A percentile compares a stretch with the other conserved stretches of the same genome.
Evolutionary conservation across 345 rosid species (phyloP).

Genomic region (Bretschneidera sinensis): DNA sequence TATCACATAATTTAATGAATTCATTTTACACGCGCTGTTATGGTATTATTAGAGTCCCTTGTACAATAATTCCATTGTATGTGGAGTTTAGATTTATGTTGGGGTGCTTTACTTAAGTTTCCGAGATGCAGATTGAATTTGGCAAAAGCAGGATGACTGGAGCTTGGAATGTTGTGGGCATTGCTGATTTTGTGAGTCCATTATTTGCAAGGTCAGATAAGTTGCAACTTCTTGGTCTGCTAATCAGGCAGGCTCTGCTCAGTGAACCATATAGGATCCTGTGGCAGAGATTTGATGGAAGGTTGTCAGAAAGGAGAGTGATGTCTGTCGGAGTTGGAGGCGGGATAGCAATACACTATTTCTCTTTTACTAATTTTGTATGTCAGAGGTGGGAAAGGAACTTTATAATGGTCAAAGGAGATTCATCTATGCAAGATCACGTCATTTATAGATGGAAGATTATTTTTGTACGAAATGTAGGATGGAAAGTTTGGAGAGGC

Average conservation of each 20-base stretch:
- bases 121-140: slow-evolving; percentile 36
- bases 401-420: neutral
- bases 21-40: neutral
- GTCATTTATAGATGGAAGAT: neutral
- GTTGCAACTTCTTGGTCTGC: slow-evolving; percentile 7
- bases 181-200: slow-evolving; percentile 20
- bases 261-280: slow-evolving; percentile 8
- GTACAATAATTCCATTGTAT: slow-evolving; percentile 6
- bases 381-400: slow-evolving; percentile 6
- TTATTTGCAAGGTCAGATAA: slow-evolving; percentile 19
- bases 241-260: neutral
- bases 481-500: neutral
- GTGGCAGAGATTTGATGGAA: slow-evolving; percentile 11
- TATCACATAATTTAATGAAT: neutral
- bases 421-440: neutral
- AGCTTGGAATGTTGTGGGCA: slow-evolving; percentile 27
- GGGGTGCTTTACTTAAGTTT: slow-evolving; percentile 38
- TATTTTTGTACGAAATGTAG: too few species aligned
- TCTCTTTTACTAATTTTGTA: neutral
- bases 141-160: slow-evolving; percentile 29
- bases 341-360: slow-evolving; percentile 10
- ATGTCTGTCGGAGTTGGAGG: slow-evolving; percentile 3
- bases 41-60: neutral
- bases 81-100: slow-evolving; percentile 28
- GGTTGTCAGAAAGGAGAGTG: slow-evolving; percentile 12